Conservation (phyloP, 2,329 filamentous ascomycete genomes). For the Drechslerella dactyloides region DNA sequence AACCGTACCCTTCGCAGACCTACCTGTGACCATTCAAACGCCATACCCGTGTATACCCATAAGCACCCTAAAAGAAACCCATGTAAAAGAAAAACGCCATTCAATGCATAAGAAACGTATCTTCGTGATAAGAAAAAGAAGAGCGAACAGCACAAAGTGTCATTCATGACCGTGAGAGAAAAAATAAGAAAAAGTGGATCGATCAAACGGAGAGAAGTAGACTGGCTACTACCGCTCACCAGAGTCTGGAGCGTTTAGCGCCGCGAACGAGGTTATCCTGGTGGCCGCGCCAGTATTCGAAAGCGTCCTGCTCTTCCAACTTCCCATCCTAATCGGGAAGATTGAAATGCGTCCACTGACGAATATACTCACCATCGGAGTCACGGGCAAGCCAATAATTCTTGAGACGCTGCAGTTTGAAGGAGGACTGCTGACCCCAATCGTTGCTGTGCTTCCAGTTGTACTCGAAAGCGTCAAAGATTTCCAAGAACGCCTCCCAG, state of each 20-base stretch:
- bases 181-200: neutral
- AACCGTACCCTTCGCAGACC: neutral
- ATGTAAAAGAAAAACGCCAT: neutral
- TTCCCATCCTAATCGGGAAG: slow-evolving; percentile 15
- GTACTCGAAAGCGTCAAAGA: neutral
- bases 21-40: too few relatives aligned
- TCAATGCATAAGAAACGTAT: too few relatives aligned
- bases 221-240: too few relatives aligned
- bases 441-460: neutral
- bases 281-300: neutral
- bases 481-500: slow-evolving; percentile 7
- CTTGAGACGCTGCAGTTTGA: neutral
- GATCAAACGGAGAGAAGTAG: neutral
- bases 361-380: slow-evolving; percentile 2
- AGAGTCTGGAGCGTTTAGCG: too few relatives aligned
- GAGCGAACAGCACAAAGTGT: too few relatives aligned
- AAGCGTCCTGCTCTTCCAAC: neutral
- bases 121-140: too few relatives aligned
- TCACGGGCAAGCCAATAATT: slow-evolving; percentile 5
- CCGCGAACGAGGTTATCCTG: too few relatives aligned
- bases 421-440: neutral
- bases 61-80: neutral
- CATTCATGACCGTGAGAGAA: neutral
- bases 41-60: too few relatives aligned
- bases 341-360: slow-evolving; percentile 1